Evolutionary conservation across 805 yeast genomes (phyloP), one percentile per base, ranked within the genome.

Genomic region (Citeromyces matritensis): DNA sequence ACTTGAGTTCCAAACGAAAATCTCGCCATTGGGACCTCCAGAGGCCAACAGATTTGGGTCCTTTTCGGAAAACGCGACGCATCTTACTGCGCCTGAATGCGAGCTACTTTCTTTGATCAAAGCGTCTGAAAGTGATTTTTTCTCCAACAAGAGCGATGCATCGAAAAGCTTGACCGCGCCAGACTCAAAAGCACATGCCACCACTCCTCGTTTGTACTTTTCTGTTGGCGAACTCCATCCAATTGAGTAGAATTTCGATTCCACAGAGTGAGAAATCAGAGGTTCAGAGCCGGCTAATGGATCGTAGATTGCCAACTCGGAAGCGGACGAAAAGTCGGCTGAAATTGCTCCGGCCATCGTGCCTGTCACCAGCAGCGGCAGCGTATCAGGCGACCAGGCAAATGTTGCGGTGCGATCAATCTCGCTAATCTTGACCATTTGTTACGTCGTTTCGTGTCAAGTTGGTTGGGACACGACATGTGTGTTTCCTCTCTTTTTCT

Each of bases 341-440:
- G 84, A 95, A 43, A 91, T 79, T 9, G 95, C 93, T 6, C 97
- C 97, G 0, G 97, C 86, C n/a, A 83, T 80, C 1, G 95, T 80
- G 14, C 95, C 98, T 2, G 95, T 72, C 14, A 85, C 96, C 41
- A 91, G 50, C 33, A 70, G 55, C 11, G 96, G 96, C 38, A 73
- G 56, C 27, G 63, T 52, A 42, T 72, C 81, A 40, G 75, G 70
- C 29, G 95, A 82, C 96, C 97, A 88, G 28, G 97, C 94, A 58
- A 91, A 84, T n/a, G 94, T 76, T 32, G 95, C 86, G 9, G 95
- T 82, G 43, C 84, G 68, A 39, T 71, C 63, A 47, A 83, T 73
- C 55, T 86, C 95, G 53, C 73, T 71, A 42, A 91, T 65, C 57
- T 83, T 84, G 44, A 84, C 88, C 86, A 78, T 76, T 17, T 17